Evolutionary conservation across 2,329 filamentous ascomycete genomes (phyloP), one percentile per base, ranked within the genome.

Genomic region (Alternaria longipes): DNA sequence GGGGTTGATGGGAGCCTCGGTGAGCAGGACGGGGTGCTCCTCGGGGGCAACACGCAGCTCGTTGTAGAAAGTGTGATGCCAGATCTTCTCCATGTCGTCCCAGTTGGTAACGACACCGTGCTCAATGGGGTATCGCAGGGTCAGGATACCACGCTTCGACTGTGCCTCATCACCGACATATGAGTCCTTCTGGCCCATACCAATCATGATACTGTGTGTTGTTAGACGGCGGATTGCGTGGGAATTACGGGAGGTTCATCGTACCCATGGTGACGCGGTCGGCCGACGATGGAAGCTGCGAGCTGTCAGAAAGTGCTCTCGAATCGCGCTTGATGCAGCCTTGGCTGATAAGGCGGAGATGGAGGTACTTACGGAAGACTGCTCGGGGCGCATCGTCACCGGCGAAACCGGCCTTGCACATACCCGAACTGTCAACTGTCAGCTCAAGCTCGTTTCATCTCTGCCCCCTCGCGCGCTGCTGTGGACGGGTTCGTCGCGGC

Each of bases 41-140:
- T 99, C 95, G 78, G 95, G 95, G 78, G 95, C 95, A 72, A 99
- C 95, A 94, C 95, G 94, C 81, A 99, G 89, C 89, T 99, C 95
- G 87, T 99, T 99, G 92, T 98, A 99, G 90, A 99, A 99, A 82
- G 95, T 98, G 92, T 99, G 95, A 85, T 99, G 95, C 95, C 95
- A 99, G 79, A 99, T 98, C 91, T 98, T 98, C 89, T 98, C 95
- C 95, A 98, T 98, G 85, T 98, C 95, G 84, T 99, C 95, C 95
- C 95, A 99, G 92, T 98, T 98, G 87, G 95, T 99, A 82, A 99
- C 95, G 79, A 99, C 95, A 95, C 95, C 95, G 90, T 99, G 95
- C 90, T 99, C 95, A 83, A 99, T 99, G 82, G 95, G 95, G 87
- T 99, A 99, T 88, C 95, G 91, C 82, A 99, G 90, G 70, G 94